Conservation (phyloP, 2,329 filamentous ascomycete genomes). For the Fonsecaea pedrosoi region DNA sequence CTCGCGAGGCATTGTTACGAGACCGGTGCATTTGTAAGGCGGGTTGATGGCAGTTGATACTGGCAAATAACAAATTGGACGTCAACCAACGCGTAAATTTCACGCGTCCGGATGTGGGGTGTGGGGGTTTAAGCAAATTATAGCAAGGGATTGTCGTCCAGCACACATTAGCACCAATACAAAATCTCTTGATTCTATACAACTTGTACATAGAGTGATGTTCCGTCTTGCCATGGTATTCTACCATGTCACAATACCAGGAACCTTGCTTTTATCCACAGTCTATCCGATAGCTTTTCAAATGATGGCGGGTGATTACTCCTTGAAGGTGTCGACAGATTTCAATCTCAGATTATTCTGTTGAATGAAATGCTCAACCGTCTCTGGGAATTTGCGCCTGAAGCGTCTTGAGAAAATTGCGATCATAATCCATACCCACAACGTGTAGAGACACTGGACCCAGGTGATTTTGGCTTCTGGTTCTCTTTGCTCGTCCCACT, state of each 20-base stretch:
- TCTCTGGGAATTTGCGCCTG: conserved; percentile 36
- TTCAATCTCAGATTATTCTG: conserved; percentile 25
- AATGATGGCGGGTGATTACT: not conserved
- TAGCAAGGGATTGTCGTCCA: too few species aligned
- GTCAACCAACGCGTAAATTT: conserved; percentile 15
- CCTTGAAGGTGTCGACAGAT: conserved; percentile 15
- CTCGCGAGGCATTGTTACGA: conserved; percentile 63
- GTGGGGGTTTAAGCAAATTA: not conserved
- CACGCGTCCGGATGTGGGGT: conserved; percentile 10
- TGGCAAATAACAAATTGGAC: not conserved
- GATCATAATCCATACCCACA: conserved; percentile 37
- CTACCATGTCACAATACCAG: not conserved
- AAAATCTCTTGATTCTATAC: not conserved
- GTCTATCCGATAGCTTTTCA: not conserved
- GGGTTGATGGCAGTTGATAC: not conserved
- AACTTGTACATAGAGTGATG: not conserved
- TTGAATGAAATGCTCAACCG: conserved; percentile 30
- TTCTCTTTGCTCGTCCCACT: conserved; percentile 34
- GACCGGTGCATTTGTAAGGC: not conserved
- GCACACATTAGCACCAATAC: not conserved
- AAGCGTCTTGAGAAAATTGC: conserved; percentile 32
- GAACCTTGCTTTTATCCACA: not conserved
- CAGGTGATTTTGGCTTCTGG: conserved; percentile 28
- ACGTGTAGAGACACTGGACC: conserved; percentile 35
- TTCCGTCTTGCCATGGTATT: not conserved